Base-by-base conservation (phyloP, 108 stramenopile genomes). In the Cylindrotheca fusiformis region DNA sequence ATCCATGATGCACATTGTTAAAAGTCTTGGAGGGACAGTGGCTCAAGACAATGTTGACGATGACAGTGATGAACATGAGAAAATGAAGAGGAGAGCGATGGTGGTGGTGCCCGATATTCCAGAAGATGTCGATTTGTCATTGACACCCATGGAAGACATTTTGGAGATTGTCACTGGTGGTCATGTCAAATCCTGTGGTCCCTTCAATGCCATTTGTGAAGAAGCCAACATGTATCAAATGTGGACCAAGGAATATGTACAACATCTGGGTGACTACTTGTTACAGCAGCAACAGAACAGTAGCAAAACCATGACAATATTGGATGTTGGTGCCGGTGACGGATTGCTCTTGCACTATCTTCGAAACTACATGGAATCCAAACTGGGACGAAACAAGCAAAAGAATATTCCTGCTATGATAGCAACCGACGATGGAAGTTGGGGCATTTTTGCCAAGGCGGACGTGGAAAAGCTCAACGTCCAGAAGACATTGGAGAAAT, bases 311-410 rank as follows among this genome's bases (percentile, higher is more conserved):
- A 87, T 85, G 0, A 54, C 81, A 0, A 58, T 94, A 52, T 54
- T 94, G 24, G 93, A 94, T 63, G 78, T 91, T 0, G 93, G 93
- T 48, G 89, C 93, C 0, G 93, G 93, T 36, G 89, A 94, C 72
- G 93, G 93, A 0, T 47, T 86, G 17, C 60, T 94, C 45, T 46
- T 81, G 20, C 79, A 84, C 46, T 85, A 74, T 59, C 58, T 94
- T 22, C 70, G 74, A 2, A 74, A 83, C 28, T 76, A 79, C 36
- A 56, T 78, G 62, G 54, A 52, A 53, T 57, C 44, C 19, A 58
- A 44, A 28, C 27, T 55, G 54, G 61, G 18, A 14, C 44, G 31
- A 25, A 41, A 55, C 55, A 67, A 62, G 69, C 44, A 32, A 19
- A 64, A 23, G 41, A 45, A 32, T 28, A 32, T 78, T 3, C 82